Percentiles rank a stretch among this genome's conserved stretches.
phyloP scores from a whole-genome alignment of 176 grass and related monocot genomes.

The Aegilops sharonensis region DNA sequence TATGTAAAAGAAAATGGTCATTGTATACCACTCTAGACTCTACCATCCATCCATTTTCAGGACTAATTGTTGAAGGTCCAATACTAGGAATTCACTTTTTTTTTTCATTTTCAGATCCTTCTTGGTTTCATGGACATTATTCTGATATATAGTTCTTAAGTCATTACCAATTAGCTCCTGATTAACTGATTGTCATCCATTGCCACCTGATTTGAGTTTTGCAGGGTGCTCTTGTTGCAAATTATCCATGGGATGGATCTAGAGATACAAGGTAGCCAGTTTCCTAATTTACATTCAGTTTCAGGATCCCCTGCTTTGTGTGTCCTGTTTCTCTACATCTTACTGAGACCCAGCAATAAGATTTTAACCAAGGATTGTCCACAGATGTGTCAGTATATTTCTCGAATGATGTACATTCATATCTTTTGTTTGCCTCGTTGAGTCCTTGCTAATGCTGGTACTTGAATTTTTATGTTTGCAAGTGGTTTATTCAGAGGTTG shows the following conservation, averaged over 20 bases:
- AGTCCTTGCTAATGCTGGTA: slow-evolving; percentile 3
- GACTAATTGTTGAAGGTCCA: not conserved
- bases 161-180: slow-evolving; percentile 6
- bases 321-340: slow-evolving; percentile 13
- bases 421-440: not conserved
- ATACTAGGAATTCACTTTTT: not conserved
- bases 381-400: not conserved
- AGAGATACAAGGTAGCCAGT: slow-evolving; percentile 59
- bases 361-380: slow-evolving; percentile 1
- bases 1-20: not conserved
- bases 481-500: slow-evolving; percentile 12
- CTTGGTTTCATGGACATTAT: not conserved
- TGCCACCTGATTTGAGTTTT: slow-evolving; percentile 24
- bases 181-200: not conserved
- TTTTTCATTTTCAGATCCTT: not conserved
- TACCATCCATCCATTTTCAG: not conserved
- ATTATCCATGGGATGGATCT: slow-evolving; percentile 99
- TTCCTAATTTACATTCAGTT: slow-evolving; percentile 20
- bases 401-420: not conserved
- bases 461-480: slow-evolving; percentile 5
- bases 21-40: not conserved
- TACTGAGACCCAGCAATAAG: not conserved
- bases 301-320: slow-evolving; percentile 5
- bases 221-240: slow-evolving; percentile 95
- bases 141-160: not conserved